phyloP scores from a whole-genome alignment of 257 asterid genomes.

The Solanum phureja region DNA sequence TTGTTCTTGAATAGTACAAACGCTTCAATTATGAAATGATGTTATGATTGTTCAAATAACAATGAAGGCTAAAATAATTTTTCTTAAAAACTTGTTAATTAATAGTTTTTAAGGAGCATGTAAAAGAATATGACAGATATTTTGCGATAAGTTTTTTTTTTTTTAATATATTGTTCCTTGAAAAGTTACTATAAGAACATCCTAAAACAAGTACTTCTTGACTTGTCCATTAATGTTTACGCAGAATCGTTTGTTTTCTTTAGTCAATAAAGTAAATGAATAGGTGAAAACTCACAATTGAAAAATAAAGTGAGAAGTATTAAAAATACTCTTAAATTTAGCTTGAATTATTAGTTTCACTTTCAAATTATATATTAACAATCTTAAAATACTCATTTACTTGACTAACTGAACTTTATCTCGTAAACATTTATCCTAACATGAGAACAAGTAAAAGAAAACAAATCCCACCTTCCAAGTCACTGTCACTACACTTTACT shows the following conservation, averaged over 20 bases:
- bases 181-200: neutral
- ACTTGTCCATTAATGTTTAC: neutral
- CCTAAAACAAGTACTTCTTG: neutral
- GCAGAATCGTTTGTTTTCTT: neutral
- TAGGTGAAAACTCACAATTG: neutral
- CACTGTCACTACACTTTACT: neutral
- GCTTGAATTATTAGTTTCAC: rapidly evolving
- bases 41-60: neutral
- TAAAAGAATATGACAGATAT: neutral
- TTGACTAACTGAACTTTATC: rapidly evolving
- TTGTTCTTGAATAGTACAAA: neutral
- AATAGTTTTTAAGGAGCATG: too few relatives aligned
- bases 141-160: neutral
- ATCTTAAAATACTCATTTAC: rapidly evolving
- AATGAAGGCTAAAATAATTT: neutral
- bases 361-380: too few relatives aligned
- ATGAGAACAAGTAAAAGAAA: neutral
- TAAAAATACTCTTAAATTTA: too few relatives aligned
- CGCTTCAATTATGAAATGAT: neutral
- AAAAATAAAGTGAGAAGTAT: neutral
- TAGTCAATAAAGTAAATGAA: neutral
- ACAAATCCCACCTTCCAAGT: slow-evolving; percentile 1
- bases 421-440: too few relatives aligned
- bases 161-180: neutral
- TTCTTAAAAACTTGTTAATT: too few relatives aligned